These are phyloP conservation scores for Lipomyces spencermartinsiae DNA, from an alignment of 805 yeast genomes.

Conservation along the genomic window DNA sequence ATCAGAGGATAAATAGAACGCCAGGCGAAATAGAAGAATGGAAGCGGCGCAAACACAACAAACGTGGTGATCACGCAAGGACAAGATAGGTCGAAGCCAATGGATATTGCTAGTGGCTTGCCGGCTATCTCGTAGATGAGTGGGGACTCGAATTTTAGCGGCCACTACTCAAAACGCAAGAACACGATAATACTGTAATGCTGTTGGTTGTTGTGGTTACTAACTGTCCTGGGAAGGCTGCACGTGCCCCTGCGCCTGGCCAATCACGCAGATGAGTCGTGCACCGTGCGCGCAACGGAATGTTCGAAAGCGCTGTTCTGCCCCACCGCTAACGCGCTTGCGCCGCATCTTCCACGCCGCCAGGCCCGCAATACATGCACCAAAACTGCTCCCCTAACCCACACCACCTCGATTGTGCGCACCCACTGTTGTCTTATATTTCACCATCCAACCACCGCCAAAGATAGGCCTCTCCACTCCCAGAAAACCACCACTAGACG, in stretches of 20 bases:
- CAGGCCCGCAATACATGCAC: background rate
- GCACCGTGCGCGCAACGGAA: background rate
- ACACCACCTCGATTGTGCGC: too few species aligned
- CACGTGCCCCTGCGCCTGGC: slow-evolving; percentile 21
- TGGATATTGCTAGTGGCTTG: background rate
- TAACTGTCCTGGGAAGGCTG: background rate
- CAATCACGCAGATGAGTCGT: slow-evolving; percentile 5
- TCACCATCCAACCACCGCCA: slow-evolving; percentile 3
- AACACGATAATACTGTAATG: too few species aligned
- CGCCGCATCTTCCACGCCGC: background rate
- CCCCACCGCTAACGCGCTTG: background rate
- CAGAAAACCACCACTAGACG: slow-evolving; percentile 9
- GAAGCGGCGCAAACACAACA: background rate
- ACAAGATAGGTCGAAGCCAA: background rate
- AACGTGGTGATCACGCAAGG: background rate
- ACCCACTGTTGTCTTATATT: too few species aligned
- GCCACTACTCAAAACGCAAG: background rate
- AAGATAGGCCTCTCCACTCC: slow-evolving; percentile 3
- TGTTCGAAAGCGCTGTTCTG: background rate
- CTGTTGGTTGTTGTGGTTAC: background rate
- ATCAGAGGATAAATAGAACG: background rate
- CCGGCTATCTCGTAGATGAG: background rate
- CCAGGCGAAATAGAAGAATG: background rate
- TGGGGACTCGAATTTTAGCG: too few species aligned
- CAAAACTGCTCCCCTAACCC: too few species aligned